A percentile compares a stretch with the other conserved stretches of the same genome.
phyloP scores from a whole-genome alignment of 2,329 filamentous ascomycete genomes.

The Cadophora luteo-olivacea region DNA sequence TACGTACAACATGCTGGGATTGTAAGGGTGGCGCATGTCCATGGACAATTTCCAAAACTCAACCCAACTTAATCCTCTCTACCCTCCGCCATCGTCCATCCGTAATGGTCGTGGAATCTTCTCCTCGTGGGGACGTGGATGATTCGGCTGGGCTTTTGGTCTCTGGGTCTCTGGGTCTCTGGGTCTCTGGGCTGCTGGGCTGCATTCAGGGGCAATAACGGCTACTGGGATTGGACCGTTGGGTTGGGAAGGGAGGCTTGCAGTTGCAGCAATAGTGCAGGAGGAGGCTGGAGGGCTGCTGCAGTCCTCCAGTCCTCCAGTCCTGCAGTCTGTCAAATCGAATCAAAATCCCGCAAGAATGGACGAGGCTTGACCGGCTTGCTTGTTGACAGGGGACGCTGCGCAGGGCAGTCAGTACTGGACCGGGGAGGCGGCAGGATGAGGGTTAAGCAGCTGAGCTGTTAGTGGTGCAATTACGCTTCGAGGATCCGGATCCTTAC shows the following conservation, averaged over 20 bases:
- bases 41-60: background rate
- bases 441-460: too few species aligned
- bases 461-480: constrained; percentile 10
- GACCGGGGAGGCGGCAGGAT: background rate
- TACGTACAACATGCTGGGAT: constrained; percentile 8
- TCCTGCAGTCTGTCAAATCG: background rate
- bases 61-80: background rate
- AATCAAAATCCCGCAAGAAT: constrained; percentile 3
- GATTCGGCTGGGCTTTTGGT: background rate
- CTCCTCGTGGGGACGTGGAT: background rate
- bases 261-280: background rate
- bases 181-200: background rate
- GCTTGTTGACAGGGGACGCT: background rate
- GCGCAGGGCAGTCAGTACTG: background rate
- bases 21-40: background rate
- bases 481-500: constrained; percentile 7
- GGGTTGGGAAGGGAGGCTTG: constrained; percentile 8
- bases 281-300: constrained; percentile 5
- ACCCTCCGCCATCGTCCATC: background rate
- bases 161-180: background rate
- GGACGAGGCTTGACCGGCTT: constrained; percentile 4
- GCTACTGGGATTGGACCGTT: constrained; percentile 13
- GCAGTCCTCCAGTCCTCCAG: background rate
- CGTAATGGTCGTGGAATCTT: background rate
- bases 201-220: constrained; percentile 10